Evolutionary conservation across 345 rosid species (phyloP), one percentile per base, ranked within the genome.

Genomic region (Excoecaria cochinchinensis): DNA sequence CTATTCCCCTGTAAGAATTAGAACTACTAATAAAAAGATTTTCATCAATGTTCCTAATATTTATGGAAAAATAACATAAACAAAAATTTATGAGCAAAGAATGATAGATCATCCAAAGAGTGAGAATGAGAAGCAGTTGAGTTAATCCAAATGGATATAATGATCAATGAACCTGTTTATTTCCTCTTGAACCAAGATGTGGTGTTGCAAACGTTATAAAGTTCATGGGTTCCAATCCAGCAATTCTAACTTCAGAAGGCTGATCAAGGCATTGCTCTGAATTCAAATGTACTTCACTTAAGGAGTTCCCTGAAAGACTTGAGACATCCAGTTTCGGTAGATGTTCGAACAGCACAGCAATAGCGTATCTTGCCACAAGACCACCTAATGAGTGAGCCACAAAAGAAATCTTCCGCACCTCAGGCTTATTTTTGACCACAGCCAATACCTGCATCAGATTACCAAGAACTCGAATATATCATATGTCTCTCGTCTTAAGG

Each of bases 361-460:
- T 76, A 60, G 97, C 97, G 86, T 91, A 95, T 78, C 99, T 91
- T 60, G 99, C 97, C 81, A 95, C 83, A 80, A 95, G 93, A 59
- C 99, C 99, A 39, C 99, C 99, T 83, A 95, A 78, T 24, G 99
- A 95, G 79, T 95, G 99, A 75, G 97, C 97, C 71, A 95, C 90
- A 71, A 95, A 92, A 42, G 99, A 95, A 67, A 95, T 95, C 90
- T 91, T 95, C 74, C 36, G 84, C 66, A 91, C 78, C 44, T 84
- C 87, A 76, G 80, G 89, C 82, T 91, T 80, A 67, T 72, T 78
- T 78, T 79, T 86, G 55, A 90, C 83, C 77, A 95, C 97, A 80
- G 81, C 81, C 86, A 83, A 76, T 67, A 94, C 95, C 98, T 94
- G 80, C 81, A 82, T 76, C 21, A 77, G 53, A 68, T 55, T 66